Percentiles rank a stretch among this genome's conserved stretches.
phyloP scores from a whole-genome alignment of 2,329 filamentous ascomycete genomes.

The Colletotrichum brevisporum region DNA sequence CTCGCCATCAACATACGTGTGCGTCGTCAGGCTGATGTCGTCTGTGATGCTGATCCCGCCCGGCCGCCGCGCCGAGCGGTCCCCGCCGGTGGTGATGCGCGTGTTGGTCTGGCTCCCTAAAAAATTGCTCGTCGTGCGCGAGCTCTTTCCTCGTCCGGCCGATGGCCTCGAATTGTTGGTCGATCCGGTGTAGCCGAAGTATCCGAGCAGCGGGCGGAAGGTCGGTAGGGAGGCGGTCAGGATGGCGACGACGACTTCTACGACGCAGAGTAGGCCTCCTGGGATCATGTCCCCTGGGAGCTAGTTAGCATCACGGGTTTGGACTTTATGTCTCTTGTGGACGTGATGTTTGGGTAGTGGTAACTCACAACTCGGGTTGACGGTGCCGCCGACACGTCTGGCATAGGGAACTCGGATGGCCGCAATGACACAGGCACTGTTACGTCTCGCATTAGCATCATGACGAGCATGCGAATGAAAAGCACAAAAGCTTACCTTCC shows the following conservation, averaged over 20 bases:
- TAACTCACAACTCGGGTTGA: conserved; percentile 23
- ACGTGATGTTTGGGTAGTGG: too few species aligned
- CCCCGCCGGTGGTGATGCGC: conserved; percentile 17
- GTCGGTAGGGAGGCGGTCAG: conserved; percentile 20
- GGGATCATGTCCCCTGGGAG: conserved; percentile 25
- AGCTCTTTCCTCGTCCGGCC: background rate
- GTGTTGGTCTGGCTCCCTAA: conserved; percentile 21
- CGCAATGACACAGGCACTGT: conserved; percentile 23
- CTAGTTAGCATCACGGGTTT: background rate
- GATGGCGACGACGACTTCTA: conserved; percentile 18
- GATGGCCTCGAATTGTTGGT: conserved; percentile 2
- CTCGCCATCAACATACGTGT: conserved; percentile 16
- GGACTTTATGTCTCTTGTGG: background rate
- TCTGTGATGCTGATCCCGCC: conserved; percentile 24
- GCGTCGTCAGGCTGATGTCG: conserved; percentile 26
- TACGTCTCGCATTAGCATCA: background rate
- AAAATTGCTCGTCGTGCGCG: conserved; percentile 4
- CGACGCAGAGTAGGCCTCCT: conserved; percentile 24
- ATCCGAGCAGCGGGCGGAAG: conserved; percentile 15
- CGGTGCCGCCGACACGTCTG: conserved; percentile 21
- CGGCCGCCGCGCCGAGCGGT: conserved; percentile 6
- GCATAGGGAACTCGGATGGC: conserved; percentile 26
- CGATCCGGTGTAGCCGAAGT: conserved; percentile 5
- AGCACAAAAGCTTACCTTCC: conserved; percentile 4
- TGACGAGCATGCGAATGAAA: accelerated